Base-by-base conservation (phyloP, 129 eudicot species). In the Pittosporum tobira region DNA sequence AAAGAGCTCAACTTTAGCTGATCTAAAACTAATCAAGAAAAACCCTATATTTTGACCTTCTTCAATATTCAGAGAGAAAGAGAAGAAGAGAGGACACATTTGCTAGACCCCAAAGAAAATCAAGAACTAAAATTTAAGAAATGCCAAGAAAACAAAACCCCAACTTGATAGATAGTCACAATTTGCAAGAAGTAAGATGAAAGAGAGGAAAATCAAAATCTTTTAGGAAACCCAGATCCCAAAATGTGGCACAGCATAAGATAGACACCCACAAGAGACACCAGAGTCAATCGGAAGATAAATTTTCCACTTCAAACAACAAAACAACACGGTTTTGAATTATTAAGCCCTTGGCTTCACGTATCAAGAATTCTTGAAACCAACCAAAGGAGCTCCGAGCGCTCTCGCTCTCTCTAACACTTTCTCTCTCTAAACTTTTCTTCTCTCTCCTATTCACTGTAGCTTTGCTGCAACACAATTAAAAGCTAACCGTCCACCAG, bases 181-280 rank as follows among this genome's bases (percentile, higher is more conserved):
- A 64, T 18, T 31, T 63, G 27, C 28, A 57, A 30, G 31, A 15
- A 56, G 51, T 20, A 22, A 28, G 36, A 31, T 34, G n/a, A 57
- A 54, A 54, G 59, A 21, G 36, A 56, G 63, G 25, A 58, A 53
- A 59, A 29, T 9, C 51, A 52, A 52, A 27, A 57, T 4, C 68
- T 40, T 48, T 30, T 31, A n/a, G n/a, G 12, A 46, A 57, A 66
- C 47, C 77, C 77, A 76, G 82, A 76, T 66, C 72, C 70, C 71
- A 53, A 62, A 70, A 50, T 64, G 61, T 5, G 23, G 7, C 38
- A 56, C 11, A 4, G 2, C 28, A 18, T 21, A 38, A 1, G 3
- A 31, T 30, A 29, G 13, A 12, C 5, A 29, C 14, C 15, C 12
- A 29, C 4, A 54, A 20, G 20, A 2, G 14, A 37, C 5, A 3